Evolutionary conservation across 345 rosid species (phyloP).

Genomic region (Combretum micranthum): DNA sequence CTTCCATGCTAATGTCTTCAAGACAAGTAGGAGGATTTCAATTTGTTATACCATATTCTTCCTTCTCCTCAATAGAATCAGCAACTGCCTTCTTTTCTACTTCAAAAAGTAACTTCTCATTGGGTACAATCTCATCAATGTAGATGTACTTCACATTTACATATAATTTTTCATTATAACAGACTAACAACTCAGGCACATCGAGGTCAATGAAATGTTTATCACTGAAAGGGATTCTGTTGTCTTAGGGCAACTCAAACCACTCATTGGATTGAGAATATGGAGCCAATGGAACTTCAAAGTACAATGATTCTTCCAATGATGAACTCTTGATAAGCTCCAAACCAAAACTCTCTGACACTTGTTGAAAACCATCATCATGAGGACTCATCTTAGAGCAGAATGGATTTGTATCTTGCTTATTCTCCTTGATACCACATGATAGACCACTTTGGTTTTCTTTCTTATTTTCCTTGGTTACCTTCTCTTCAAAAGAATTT

Average conservation of each 20-base stretch:
- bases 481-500: constrained; percentile 12
- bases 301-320: constrained; percentile 9
- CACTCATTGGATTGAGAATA: not conserved
- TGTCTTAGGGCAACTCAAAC: constrained; percentile 10
- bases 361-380: constrained; percentile 19
- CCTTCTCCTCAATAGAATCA: not conserved
- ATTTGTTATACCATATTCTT: no score
- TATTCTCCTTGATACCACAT: constrained; percentile 15
- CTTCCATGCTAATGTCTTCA: no score
- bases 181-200: constrained; percentile 59
- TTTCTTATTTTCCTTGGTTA: constrained; percentile 21
- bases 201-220: constrained; percentile 46
- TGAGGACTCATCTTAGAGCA: constrained; percentile 6
- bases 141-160: constrained; percentile 75
- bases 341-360: constrained; percentile 14
- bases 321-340: constrained; percentile 7
- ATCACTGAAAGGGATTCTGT: constrained; percentile 40
- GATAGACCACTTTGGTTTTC: constrained; percentile 15
- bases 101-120: constrained; percentile 47
- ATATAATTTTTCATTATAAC: constrained; percentile 50
- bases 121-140: constrained; percentile 61
- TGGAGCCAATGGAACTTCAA: constrained; percentile 2
- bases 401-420: constrained; percentile 15
- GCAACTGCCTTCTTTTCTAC: constrained; percentile 6
- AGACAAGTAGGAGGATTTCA: no score